Evolutionary conservation across 2,329 filamentous ascomycete species (phyloP).

Genomic region (Fusarium zealandicum): DNA sequence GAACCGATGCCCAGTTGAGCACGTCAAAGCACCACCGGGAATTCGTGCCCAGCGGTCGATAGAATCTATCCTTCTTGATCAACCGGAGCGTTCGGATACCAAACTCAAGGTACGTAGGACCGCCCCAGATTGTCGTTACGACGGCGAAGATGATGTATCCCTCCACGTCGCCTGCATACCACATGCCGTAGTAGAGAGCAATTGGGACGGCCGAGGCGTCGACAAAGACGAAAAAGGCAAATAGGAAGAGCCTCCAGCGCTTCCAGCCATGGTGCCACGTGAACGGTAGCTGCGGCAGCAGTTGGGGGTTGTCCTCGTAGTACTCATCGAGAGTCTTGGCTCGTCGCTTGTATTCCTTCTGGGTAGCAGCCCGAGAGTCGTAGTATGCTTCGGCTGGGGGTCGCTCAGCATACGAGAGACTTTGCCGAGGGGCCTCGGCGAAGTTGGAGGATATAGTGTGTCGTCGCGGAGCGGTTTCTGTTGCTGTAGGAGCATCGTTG

Average conservation of each 20-base stretch:
- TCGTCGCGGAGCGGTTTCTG: conserved; percentile 12
- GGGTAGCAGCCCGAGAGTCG: conserved; percentile 50
- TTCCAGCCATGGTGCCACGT: conserved; percentile 51
- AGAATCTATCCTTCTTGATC: conserved; percentile 57
- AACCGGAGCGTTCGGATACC: conserved; percentile 57
- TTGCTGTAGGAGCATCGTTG: conserved; percentile 11
- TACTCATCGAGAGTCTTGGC: conserved; percentile 49
- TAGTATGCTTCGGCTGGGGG: conserved; percentile 49
- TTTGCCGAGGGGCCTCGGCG: conserved; percentile 40
- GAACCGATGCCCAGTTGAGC: conserved; percentile 54
- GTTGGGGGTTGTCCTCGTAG: conserved; percentile 49
- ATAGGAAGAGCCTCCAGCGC: conserved; percentile 55
- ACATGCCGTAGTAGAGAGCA: conserved; percentile 59
- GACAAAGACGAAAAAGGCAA: conserved; percentile 57
- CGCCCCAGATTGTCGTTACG: conserved; percentile 62
- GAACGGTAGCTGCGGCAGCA: conserved; percentile 51
- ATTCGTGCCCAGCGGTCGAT: conserved; percentile 56
- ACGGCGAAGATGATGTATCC: conserved; percentile 58
- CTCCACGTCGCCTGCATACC: conserved; percentile 50
- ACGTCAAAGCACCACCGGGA: conserved; percentile 59
- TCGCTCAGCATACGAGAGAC: conserved; percentile 47
- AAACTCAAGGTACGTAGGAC: conserved; percentile 63
- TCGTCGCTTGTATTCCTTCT: conserved; percentile 46
- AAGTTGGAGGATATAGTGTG: conserved; percentile 23
- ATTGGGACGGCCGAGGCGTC: conserved; percentile 56